Evolutionary conservation across 2,329 filamentous ascomycete genomes (phyloP), one percentile per base, ranked within the genome.

Genomic region (Pyrenophora seminiperda): DNA sequence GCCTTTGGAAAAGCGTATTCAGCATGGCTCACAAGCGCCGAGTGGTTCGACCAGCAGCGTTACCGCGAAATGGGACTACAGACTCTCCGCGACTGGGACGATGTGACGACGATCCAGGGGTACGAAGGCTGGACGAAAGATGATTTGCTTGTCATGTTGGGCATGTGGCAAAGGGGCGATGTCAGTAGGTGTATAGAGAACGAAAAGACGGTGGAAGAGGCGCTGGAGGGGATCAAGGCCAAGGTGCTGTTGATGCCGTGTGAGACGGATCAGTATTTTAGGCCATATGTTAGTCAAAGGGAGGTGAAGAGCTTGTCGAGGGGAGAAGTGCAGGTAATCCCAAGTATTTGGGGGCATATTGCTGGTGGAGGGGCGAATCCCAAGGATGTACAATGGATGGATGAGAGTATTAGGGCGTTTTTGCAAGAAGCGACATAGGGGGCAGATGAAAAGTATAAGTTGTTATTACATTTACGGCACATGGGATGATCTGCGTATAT

Each of bases 81-180:
- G 20, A 43, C 41, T 5, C 38, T 62, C 10, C 41, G 48, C 4
- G 61, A 68, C n/a, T 68, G 61, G 55, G 61, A 70, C 17, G 70
- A 72, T 58, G 56, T 57, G 11, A 51, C 51, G 24, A 57, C 57
- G 4, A 58, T 49, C 4, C 50, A 49, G 18, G 50, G 51, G n/a
- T 61, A 66, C 14, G 47, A 57, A 7, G 59, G 47, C 14, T 70
- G 66, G 67, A 57, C 71, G 39, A 68, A 70, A 4, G 68, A 76
- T 27, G 74, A 76, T 57, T 49, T 75, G 42, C 57, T 77, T 18
- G 56, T 50, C 5, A 59, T 76, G 64, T 42, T 73, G 47, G 62
- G 66, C 27, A 77, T 73, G 64, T 77, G 75, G 75, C 74, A 76
- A 61, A 56, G 68, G 3, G 75, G 74, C 1, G 74, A 77, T 53